A percentile compares a stretch with the other conserved stretches of the same genome.
phyloP scores from a whole-genome alignment of 2,329 filamentous ascomycete genomes.

The Saccharata proteae region DNA sequence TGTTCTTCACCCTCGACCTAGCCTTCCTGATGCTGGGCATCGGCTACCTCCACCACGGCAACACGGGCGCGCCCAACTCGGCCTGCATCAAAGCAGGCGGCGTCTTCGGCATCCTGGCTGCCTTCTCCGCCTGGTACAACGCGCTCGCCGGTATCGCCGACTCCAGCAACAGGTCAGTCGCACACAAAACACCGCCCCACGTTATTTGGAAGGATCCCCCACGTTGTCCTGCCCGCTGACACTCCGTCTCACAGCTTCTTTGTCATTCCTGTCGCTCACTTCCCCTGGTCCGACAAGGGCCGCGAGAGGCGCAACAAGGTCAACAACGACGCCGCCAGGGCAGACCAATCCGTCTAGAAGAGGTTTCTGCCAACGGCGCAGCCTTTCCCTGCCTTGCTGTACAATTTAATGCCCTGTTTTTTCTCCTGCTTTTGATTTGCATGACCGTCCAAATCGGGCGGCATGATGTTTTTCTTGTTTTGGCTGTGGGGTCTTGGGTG shows the following conservation, averaged over 20 bases:
- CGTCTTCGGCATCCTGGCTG: conserved; percentile 40
- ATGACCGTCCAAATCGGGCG: too few species aligned
- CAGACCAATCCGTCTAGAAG: conserved; percentile 11
- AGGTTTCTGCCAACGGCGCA: too few species aligned
- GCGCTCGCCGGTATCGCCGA: conserved; percentile 44
- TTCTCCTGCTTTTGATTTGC: too few species aligned
- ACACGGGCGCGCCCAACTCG: conserved; percentile 26
- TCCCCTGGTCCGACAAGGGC: conserved; percentile 65
- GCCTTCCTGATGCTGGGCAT: conserved; percentile 47
- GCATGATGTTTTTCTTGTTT: too few species aligned
- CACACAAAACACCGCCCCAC: too few species aligned
- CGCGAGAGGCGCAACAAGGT: conserved; percentile 24
- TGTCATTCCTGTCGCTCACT: conserved; percentile 81
- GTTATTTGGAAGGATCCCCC: not conserved
- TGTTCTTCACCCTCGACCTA: conserved; percentile 47
- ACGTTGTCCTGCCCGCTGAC: conserved; percentile 9
- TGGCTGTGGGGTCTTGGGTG: too few species aligned
- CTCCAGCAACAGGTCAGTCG: conserved; percentile 34
- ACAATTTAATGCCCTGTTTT: too few species aligned
- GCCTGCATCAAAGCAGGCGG: conserved; percentile 40
- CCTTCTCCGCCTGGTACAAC: conserved; percentile 44
- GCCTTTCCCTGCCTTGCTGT: too few species aligned
- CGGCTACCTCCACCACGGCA: conserved; percentile 36
- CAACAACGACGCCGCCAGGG: conserved; percentile 28
- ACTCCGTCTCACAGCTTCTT: conserved; percentile 56